Evolutionary conservation across 225 moss, liverwort and hornwort genomes (phyloP), one percentile per base, ranked within the genome.

Genomic region (Asterella californica): DNA sequence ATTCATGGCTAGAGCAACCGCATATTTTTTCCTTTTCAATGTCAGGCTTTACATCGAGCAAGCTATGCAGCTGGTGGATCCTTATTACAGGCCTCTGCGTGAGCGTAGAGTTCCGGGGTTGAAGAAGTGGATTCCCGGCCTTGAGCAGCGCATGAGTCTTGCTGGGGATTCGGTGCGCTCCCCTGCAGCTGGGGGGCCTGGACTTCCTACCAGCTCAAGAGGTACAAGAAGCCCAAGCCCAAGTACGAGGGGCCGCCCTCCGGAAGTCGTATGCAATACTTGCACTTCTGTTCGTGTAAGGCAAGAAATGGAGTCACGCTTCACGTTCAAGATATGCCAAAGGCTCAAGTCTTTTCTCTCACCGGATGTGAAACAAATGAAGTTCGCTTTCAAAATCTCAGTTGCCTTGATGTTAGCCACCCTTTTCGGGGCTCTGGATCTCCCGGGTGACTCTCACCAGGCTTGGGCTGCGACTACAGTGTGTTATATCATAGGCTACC

Each of bases 391-490:
- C 49, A 87, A 84, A 65, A 87, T 87, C 62, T 84, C 87, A 3
- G 69, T 87, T 15, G 84, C 87, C 1, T 77, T 87, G 82, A 77
- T 81, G 63, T 24, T 87, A 34, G 80, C 87, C 0, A 84, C 87
- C 0, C 46, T 82, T 53, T 80, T 84, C 30, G 87, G 87, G 14
- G 64, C 75, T 59, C 11, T 77, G 3, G 76, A 77, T 45, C 80
- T 87, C 27, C 66, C 79, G 33, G 53, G 75, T n/a, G 72, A 87
- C 29, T 79, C 78, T 33, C 87, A 83, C 27, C 77, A 81, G 37
- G 66, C 82, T 18, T 87, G 87, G 87, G 87, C 87, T 24, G 84
- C 87, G 18, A 77, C 82, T n/a, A 87, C 87, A 0, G 87, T 87
- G 69, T 81, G 84, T 57, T 84, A 84, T 70, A 84, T 87, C 70